Evolutionary conservation across 2,329 filamentous ascomycete genomes (phyloP).

Genomic region (Hymenoscyphus salicellus): DNA sequence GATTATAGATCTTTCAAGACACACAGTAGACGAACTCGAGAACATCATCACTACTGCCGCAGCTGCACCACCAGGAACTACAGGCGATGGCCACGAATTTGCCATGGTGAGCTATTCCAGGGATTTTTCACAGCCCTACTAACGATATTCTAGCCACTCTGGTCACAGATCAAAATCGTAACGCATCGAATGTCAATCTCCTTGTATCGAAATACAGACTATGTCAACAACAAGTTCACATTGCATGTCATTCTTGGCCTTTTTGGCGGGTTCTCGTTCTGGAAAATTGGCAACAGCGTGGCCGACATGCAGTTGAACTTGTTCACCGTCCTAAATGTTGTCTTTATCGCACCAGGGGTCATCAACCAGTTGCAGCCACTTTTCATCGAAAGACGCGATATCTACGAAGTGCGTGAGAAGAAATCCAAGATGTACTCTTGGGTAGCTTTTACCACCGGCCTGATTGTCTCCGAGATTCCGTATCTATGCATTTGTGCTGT

Average conservation of each 20-base stretch:
- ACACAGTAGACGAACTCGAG: neutral
- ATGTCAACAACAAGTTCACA: constrained; percentile 75
- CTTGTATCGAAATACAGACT: constrained; percentile 73
- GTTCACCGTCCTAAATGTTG: constrained; percentile 58
- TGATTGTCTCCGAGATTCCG: constrained; percentile 70
- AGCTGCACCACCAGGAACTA: no score
- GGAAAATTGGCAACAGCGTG: constrained; percentile 61
- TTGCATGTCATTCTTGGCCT: constrained; percentile 69
- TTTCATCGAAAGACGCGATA: constrained; percentile 67
- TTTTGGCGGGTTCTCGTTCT: constrained; percentile 80
- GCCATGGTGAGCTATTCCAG: no score
- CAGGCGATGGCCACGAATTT: no score
- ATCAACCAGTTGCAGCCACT: constrained; percentile 45
- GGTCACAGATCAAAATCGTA: constrained; percentile 61
- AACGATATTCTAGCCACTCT: no score
- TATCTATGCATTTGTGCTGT: constrained; percentile 61
- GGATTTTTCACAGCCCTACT: no score
- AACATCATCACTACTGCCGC: neutral
- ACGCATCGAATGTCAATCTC: constrained; percentile 68
- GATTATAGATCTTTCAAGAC: neutral
- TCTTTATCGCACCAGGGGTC: constrained; percentile 63
- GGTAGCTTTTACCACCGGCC: constrained; percentile 71
- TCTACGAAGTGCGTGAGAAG: constrained; percentile 72
- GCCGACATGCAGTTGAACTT: constrained; percentile 67
- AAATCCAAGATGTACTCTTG: constrained; percentile 75